Evolutionary conservation across 352 stramenopile species (phyloP).

Genomic region (Blastocystis sp.): DNA sequence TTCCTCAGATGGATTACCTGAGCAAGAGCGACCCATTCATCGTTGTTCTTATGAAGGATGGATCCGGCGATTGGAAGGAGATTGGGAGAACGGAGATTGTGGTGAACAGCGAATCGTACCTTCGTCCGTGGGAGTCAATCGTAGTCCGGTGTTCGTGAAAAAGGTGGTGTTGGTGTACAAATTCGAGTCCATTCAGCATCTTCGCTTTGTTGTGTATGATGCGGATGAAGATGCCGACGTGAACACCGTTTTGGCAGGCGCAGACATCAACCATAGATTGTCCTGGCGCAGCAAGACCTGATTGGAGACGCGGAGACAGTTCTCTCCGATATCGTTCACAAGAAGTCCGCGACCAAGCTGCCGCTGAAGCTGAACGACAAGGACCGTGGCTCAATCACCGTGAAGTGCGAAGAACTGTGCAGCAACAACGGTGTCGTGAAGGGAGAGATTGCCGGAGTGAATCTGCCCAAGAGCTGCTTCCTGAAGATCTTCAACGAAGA

Average conservation of each 20-base stretch:
- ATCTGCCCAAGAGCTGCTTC: slow-evolving; percentile 37
- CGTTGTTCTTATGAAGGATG: slow-evolving; percentile 70
- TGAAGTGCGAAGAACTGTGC: slow-evolving; percentile 54
- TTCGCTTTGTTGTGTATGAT: slow-evolving; percentile 83
- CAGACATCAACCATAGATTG: neutral
- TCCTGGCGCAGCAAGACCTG: slow-evolving; percentile 25
- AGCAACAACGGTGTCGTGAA: neutral
- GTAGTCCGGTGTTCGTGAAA: slow-evolving; percentile 80
- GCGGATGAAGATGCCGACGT: slow-evolving; percentile 80
- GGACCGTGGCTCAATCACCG: neutral
- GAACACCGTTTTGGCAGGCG: slow-evolving; percentile 71
- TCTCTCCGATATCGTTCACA: slow-evolving; percentile 48
- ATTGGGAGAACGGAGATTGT: slow-evolving; percentile 80
- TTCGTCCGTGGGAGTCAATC: slow-evolving; percentile 65
- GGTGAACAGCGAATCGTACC: slow-evolving; percentile 73
- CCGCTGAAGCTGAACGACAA: neutral
- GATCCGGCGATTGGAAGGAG: slow-evolving; percentile 72
- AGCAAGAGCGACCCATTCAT: slow-evolving; percentile 84
- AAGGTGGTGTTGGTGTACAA: slow-evolving; percentile 81
- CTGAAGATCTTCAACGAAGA: slow-evolving; percentile 22
- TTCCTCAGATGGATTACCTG: slow-evolving; percentile 82
- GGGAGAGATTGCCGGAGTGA: neutral
- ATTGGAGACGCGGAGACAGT: slow-evolving; percentile 18
- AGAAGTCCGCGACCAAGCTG: neutral
- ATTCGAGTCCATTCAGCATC: slow-evolving; percentile 81